Evolutionary conservation across 495 filamentous ascomycete species (phyloP).

Genomic region (Daldinia vernicosa): DNA sequence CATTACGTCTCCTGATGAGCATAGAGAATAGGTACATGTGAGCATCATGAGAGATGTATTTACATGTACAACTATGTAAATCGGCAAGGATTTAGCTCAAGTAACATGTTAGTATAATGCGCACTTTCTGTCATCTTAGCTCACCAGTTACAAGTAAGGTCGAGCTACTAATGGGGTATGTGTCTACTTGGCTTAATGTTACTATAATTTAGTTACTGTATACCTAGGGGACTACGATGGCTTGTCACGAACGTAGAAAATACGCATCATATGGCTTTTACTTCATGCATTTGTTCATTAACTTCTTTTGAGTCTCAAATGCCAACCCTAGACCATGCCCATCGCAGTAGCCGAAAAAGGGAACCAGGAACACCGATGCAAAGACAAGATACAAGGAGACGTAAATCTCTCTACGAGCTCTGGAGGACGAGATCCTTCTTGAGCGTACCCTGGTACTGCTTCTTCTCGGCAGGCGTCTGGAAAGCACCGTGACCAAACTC

Average conservation of each 20-base stretch:
- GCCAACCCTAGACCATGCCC: conserved; percentile 55
- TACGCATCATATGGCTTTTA: conserved; percentile 46
- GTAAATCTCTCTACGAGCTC: conserved; percentile 66
- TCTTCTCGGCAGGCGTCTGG: conserved; percentile 98
- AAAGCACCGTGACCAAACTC: conserved; percentile 99
- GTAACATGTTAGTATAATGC: too few relatives aligned
- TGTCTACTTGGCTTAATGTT: background rate
- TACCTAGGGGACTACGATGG: background rate
- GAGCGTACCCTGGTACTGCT: conserved; percentile 90
- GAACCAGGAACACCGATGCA: conserved; percentile 64
- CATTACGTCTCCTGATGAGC: background rate
- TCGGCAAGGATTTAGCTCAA: background rate
- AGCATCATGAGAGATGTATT: background rate
- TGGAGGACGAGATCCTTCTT: conserved; percentile 91
- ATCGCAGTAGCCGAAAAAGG: conserved; percentile 57
- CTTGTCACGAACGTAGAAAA: conserved; percentile 22
- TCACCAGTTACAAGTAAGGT: too few relatives aligned
- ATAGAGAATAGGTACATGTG: background rate
- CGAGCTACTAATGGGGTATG: background rate
- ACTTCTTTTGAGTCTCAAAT: conserved; percentile 51
- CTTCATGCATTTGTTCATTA: conserved; percentile 58
- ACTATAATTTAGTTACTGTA: background rate
- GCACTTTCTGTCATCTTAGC: too few relatives aligned
- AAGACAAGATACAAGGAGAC: conserved; percentile 63
- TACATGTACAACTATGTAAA: background rate